Evolutionary conservation across 169 alveolate genomes (phyloP), one percentile per base, ranked within the genome.

Genomic region (Cyclospora cayetanensis): DNA sequence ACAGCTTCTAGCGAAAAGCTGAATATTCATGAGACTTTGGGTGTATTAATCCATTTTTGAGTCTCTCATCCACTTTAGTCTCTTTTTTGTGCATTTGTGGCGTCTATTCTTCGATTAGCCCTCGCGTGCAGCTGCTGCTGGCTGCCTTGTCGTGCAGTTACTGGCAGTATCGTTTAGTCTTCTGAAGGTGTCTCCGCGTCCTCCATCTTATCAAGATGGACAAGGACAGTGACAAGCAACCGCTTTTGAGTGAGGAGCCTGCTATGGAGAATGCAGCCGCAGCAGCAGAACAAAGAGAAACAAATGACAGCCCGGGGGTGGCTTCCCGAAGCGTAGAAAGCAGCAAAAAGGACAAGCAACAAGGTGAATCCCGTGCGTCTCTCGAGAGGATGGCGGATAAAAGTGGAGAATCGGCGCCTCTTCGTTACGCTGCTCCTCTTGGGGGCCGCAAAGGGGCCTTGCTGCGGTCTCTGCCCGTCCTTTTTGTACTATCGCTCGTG

Each of bases 191-290:
- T 20, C 37, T 5, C 22, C 18, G 22, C 77, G 25, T 20, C 37
- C 77, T 27, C 41, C 77, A 11, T 5, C 77, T 25, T 42, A 11
- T 34, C 42, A 68, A 2, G 41, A 70, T 70, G 83, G 55, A 70
- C 35, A 15, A 37, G 22, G 83, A 70, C n/a, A 55, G 83, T 5
- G 83, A 70, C 60, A 50, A 70, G 83, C 83, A 70, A 55, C 83
- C 83, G 55, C 83, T 70, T 50, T 22, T 70, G 83, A 4, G 39
- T 2, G 18, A 27, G 7, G 34, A 35, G 27, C 27, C 12, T 20
- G 29, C 80, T 27, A 55, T n/a, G n/a, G n/a, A n/a, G n/a, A n/a
- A n/a, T n/a, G n/a, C n/a, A n/a, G n/a, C n/a, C n/a, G n/a, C n/a
- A n/a, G n/a, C n/a, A n/a, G n/a, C n/a, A n/a, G n/a, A n/a, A n/a